Evolutionary conservation across 352 stramenopile species (phyloP), one percentile per base, ranked within the genome.

Genomic region (Pilasporangium apinafurcum): DNA sequence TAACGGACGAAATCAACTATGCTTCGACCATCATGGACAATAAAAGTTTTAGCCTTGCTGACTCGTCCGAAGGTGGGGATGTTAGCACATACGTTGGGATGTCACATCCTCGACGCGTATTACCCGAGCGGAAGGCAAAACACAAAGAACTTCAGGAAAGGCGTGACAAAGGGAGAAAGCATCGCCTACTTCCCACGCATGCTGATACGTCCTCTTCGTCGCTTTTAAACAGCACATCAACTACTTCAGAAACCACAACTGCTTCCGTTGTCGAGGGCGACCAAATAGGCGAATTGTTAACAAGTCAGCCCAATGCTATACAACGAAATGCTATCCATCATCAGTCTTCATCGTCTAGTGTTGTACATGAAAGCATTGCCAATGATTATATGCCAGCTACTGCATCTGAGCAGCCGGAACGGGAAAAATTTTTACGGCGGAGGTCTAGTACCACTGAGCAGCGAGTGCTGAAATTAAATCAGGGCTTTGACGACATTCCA

Each of bases 111-210:
- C 33, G 42, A 33, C 44, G 71, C 43, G 56, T 51, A 4, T 24
- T 82, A 8, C 75, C 71, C 2, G 75, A 85, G 14, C 72, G 74
- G n/a, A 85, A 83, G 32, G 51, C 50, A 5, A 87, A 83, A 37
- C 65, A 87, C 46, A 72, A 68, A 8, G 71, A 64, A 16, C 62
- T 87, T 2, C 68, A 85, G 44, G 51, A 77, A 26, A 66, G 75
- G 16, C 68, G 75, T 1, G 67, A 83, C 48, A 68, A 68, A 26
- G 75, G 64, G 0, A 60, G 75, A 8, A 58, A 83, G 9, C 64
- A 82, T 22, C 75, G 71, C 0, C 59, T 82, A 34, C 37, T 65
- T 4, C 29, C 61, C 5, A 35, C 53, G 0, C 53, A 60, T 27
- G 38, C 34, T n/a, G n/a, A n/a, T 8, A 40, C 34, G 4, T 38